Base-by-base conservation (phyloP, 306 rosid genomes). In the Cucumis cinereus region DNA sequence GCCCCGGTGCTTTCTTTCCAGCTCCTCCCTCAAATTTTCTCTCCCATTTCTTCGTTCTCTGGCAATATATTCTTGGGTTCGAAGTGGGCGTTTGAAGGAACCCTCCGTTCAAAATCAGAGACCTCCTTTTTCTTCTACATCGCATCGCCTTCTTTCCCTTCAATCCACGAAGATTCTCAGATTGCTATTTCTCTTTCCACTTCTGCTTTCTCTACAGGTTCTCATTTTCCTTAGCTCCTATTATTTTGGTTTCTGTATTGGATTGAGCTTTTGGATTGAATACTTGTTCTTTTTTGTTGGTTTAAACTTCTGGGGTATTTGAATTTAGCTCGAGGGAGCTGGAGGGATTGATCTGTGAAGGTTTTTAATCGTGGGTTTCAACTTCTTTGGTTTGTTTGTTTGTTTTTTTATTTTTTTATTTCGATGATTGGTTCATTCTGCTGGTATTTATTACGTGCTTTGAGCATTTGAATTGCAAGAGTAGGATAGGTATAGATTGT, bases 21-120 rank as follows among this genome's bases (percentile, higher is more conserved):
- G 56, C 56, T 69, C 74, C 54, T 67, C 73, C 54, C 10, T 41
- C 73, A 22, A 43, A 38, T 13, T 36, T 23, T 64, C 26, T 64
- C 68, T 28, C 66, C n/a, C 20, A 30, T 6, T 66, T 35, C 24
- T 64, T 38, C 19, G 28, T 38, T 66, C 73, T 38, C 17, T 66
- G 73, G 33, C 56, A 69, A 43, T 69, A 69, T 69, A 68, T 68
- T 43, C 56, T 71, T 24, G 9, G 58, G 36, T 26, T 47, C 75
- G 41, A 26, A 24, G 11, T 26, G 24, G 54, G 40, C 9, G 55
- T 71, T 45, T 12, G 41, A 49, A 71, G 41, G 75, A 71, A 45
- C 75, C 74, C 75, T 49, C 59, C 75, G 56, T 45, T 45, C 75
- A 45, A 69, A 45, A 43, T 45, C 75, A 45, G 56, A 40, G 33